Evolutionary conservation across 2,329 filamentous ascomycete genomes (phyloP), one percentile per base, ranked within the genome.

Genomic region (Ceratocystis papillata): DNA sequence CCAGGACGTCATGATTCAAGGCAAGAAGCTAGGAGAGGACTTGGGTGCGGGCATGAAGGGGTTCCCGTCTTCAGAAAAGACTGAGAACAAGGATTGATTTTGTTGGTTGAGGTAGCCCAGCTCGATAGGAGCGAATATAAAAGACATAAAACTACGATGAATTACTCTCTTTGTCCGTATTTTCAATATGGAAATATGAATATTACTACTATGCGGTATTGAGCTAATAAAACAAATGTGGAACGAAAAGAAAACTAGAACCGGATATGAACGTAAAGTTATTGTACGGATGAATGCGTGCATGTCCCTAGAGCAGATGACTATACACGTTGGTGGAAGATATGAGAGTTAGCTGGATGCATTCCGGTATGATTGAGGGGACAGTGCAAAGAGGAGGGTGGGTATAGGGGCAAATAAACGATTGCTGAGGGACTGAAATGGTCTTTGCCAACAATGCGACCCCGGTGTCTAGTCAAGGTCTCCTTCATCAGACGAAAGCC

Each of bases 191-290:
- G 7, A 8, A n/a, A 30, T 30, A 57, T 57, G 5, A 50, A 63
- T 48, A 65, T 65, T 65, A 60, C 10, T 25, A 65, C 46, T 59
- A 41, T 41, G 37, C 37, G 37, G 50, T 65, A 60, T 65, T 64
- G 41, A 45, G n/a, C 37, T 65, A 67, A 79, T 69, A 64, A 76
- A 76, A 70, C 68, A 71, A 48, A 74, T 28, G 46, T 62, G 64
- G 50, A 62, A 25, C 25, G 48, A 65, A 60, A 33, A 28, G 12
- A 65, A 65, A 61, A 22, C 30, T 25, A 44, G 62, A 37, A 33
- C 28, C 8, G 60, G 37, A 48, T 25, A 57, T 20, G 59, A 15
- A 10, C 4, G n/a, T 44, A 5, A 17, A 62, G 10, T 15, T 30
- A 37, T 22, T 44, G n/a, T n/a, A 22, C 20, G 22, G 5, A 15